A percentile compares a stretch with the other conserved stretches of the same genome.
phyloP scores from a whole-genome alignment of 768 basidiomycete species.

The Russula vinacea region DNA sequence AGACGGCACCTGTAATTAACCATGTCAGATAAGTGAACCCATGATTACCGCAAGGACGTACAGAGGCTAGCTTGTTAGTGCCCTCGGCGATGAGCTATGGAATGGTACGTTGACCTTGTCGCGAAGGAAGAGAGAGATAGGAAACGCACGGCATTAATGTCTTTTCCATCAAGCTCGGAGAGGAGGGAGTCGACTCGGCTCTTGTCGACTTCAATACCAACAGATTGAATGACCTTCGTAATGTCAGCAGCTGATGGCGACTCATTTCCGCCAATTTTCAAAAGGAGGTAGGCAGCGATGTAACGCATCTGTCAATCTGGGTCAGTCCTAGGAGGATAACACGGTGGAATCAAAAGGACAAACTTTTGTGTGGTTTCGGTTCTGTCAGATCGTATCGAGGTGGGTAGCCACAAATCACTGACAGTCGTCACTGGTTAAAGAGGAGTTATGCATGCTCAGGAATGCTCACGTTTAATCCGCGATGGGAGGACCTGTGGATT shows the following conservation, averaged over 20 bases:
- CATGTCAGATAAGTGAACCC: neutral
- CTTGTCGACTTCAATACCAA: constrained; percentile 86
- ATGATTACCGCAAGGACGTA: constrained; percentile 40
- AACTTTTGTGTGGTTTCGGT: constrained; percentile 45
- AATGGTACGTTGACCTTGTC: constrained; percentile 10
- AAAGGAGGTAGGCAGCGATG: constrained; percentile 95
- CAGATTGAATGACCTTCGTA: constrained; percentile 79
- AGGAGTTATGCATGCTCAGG: constrained; percentile 4
- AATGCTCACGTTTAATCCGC: constrained; percentile 75
- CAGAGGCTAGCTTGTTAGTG: constrained; percentile 90
- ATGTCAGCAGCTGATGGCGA: constrained; percentile 83
- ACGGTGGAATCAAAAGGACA: constrained; percentile 19
- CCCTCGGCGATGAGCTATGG: constrained; percentile 87
- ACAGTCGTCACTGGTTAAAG: constrained; percentile 26
- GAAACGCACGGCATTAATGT: constrained; percentile 66
- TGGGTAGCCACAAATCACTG: constrained; percentile 95
- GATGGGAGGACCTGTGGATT: constrained; percentile 90
- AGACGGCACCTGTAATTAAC: constrained; percentile 68
- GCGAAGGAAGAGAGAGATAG: neutral
- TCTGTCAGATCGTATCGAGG: constrained; percentile 36
- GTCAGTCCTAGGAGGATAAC: neutral
- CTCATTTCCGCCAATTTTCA: constrained; percentile 89
- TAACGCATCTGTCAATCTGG: constrained; percentile 66
- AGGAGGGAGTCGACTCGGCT: constrained; percentile 78
- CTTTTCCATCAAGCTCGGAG: constrained; percentile 88